A percentile compares a stretch with the other conserved stretches of the same genome.
These are phyloP conservation scores for Lipomyces anomalus DNA, from an alignment of 805 yeast species.

Conservation along the genomic window DNA sequence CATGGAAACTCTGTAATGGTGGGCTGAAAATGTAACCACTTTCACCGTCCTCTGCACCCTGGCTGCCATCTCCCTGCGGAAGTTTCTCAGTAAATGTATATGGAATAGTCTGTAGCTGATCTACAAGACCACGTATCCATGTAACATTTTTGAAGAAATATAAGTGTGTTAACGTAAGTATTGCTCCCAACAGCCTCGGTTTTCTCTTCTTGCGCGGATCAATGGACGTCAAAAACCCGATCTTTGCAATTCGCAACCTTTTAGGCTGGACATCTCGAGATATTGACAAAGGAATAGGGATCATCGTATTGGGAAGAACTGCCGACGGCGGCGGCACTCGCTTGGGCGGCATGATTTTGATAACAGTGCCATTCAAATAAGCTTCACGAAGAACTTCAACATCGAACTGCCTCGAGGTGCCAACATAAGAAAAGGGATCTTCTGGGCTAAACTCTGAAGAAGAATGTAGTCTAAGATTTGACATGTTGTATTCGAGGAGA, in stretches of 20 bases:
- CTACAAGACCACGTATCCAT: slow-evolving; percentile 33
- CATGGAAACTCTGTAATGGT: slow-evolving; percentile 36
- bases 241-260: slow-evolving; percentile 35
- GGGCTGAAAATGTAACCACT: slow-evolving; percentile 26
- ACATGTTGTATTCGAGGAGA: slow-evolving; percentile 32
- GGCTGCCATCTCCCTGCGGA: not conserved
- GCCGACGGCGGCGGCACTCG: slow-evolving; percentile 18
- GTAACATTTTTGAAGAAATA: slow-evolving; percentile 37
- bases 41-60: no score
- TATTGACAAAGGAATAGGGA: not conserved
- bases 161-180: slow-evolving; percentile 38
- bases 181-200: slow-evolving; percentile 40
- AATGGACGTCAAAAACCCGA: slow-evolving; percentile 35
- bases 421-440: slow-evolving; percentile 30
- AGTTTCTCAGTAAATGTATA: slow-evolving; percentile 3
- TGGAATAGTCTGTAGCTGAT: slow-evolving; percentile 17
- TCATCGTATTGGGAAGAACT: slow-evolving; percentile 28
- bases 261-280: slow-evolving; percentile 1
- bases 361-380: slow-evolving; percentile 30
- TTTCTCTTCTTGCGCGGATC: slow-evolving; percentile 33
- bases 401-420: slow-evolving; percentile 24
- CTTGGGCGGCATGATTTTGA: slow-evolving; percentile 34
- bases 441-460: slow-evolving; percentile 25
- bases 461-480: slow-evolving; percentile 33
- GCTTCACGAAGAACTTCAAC: slow-evolving; percentile 27